A percentile compares a stretch with the other conserved stretches of the same genome.
Evolutionary conservation across 1,284 basidiomycete species (phyloP).

Genomic region (Ceratobasidium sp.): DNA sequence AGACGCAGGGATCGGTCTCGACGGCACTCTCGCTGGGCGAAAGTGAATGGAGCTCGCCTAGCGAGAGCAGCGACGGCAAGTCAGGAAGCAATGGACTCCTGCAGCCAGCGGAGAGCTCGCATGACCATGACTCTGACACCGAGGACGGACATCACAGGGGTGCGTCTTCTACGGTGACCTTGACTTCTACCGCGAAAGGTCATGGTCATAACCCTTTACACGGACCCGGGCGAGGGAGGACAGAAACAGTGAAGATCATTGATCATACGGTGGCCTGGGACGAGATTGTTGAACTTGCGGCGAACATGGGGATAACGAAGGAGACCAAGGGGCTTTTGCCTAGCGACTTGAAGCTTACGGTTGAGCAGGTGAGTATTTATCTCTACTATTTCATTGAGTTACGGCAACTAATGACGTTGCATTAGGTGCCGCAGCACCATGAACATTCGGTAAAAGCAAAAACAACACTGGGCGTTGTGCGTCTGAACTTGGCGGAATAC

Average conservation of each 20-base stretch:
- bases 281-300: conserved; percentile 67
- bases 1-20: conserved; percentile 10
- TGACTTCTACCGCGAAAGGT: not conserved
- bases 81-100: not conserved
- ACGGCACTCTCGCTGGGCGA: conserved; percentile 26
- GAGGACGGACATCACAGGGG: conserved; percentile 23
- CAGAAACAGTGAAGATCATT: conserved; percentile 38
- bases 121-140: conserved; percentile 23
- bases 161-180: not conserved
- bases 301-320: conserved; percentile 72
- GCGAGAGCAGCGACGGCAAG: conserved; percentile 36
- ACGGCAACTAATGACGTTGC: not conserved
- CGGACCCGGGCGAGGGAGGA: conserved; percentile 43
- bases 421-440: conserved; percentile 28
- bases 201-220: not conserved
- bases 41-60: conserved; percentile 28
- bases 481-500: conserved; percentile 83
- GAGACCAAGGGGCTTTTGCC: conserved; percentile 64
- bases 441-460: conserved; percentile 35
- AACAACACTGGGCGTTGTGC: conserved; percentile 68
- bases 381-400: conserved; percentile 2
- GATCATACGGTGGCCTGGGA: conserved; percentile 51
- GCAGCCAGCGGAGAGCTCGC: conserved; percentile 24
- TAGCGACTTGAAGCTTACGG: conserved; percentile 73
- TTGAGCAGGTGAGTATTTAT: conserved; percentile 68